These are phyloP conservation scores for Puccinia coronata DNA, from an alignment of 1,284 basidiomycete species.

Conservation along the genomic window DNA sequence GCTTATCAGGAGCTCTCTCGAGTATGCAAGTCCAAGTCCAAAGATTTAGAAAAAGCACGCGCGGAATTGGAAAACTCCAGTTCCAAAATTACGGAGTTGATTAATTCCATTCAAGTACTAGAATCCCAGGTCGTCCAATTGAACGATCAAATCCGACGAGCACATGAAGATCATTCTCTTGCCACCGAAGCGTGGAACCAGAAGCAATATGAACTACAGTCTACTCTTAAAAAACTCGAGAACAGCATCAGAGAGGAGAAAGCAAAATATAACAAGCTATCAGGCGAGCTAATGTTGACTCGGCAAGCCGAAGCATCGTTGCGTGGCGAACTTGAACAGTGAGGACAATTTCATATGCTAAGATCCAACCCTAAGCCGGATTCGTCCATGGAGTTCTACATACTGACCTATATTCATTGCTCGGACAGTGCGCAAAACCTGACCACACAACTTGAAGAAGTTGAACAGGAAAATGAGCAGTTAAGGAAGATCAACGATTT, in stretches of 20 bases:
- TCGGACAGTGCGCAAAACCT: slow-evolving; percentile 15
- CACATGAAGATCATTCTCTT: neutral
- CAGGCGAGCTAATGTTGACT: slow-evolving; percentile 22
- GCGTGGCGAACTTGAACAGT: slow-evolving; percentile 32
- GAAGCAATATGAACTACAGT: slow-evolving; percentile 11
- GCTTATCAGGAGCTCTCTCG: slow-evolving; percentile 19
- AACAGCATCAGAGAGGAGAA: slow-evolving; percentile 31
- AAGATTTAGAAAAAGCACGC: neutral
- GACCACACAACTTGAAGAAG: slow-evolving; percentile 16
- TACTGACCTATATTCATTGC: neutral
- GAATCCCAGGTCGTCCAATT: neutral
- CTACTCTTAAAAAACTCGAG: slow-evolving; percentile 20
- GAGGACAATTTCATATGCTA: neutral
- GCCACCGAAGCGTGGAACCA: slow-evolving; percentile 17
- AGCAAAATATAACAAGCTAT: neutral
- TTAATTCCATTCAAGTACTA: neutral
- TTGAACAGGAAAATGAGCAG: slow-evolving; percentile 27
- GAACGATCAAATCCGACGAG: neutral
- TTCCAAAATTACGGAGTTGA: slow-evolving; percentile 18
- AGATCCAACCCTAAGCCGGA: too few relatives aligned
- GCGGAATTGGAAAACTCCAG: neutral
- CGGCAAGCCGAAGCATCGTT: slow-evolving; percentile 37
- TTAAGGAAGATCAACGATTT: slow-evolving; percentile 39
- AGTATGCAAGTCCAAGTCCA: neutral
- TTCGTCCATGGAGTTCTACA: neutral